Conservation (phyloP, 495 filamentous ascomycete species). For the Melanomma pulvis-pyrius region DNA sequence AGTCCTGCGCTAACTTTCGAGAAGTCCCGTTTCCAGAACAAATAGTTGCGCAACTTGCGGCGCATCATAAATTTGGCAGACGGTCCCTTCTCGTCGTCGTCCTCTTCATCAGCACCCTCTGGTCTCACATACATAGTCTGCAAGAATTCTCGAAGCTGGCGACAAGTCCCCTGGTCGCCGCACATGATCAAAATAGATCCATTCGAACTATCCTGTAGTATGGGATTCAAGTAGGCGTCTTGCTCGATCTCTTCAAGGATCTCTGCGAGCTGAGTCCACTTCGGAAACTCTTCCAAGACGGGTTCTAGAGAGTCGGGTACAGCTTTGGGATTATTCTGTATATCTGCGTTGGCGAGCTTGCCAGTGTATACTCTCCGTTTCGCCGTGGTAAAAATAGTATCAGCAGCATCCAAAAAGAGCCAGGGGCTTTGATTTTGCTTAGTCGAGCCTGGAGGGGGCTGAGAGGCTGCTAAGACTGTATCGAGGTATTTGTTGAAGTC, state of each 20-base stretch:
- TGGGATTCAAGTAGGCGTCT: constrained; percentile 83
- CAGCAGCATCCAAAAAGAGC: constrained; percentile 94
- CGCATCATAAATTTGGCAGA: constrained; percentile 89
- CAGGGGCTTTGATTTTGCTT: constrained; percentile 90
- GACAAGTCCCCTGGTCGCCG: constrained; percentile 81
- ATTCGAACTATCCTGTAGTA: constrained; percentile 77
- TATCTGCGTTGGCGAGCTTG: constrained; percentile 53
- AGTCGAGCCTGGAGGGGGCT: constrained; percentile 84
- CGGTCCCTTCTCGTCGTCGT: constrained; percentile 55
- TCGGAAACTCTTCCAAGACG: constrained; percentile 92
- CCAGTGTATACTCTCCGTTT: constrained; percentile 88
- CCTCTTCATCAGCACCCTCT: constrained; percentile 47
- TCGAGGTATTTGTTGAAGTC: constrained; percentile 92
- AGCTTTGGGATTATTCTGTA: constrained; percentile 47
- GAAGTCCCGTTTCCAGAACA: constrained; percentile 90
- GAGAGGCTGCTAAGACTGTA: constrained; percentile 87
- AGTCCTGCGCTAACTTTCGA: constrained; percentile 76
- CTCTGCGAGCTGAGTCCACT: constrained; percentile 85
- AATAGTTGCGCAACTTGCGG: constrained; percentile 80
- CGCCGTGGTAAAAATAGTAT: constrained; percentile 89
- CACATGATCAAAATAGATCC: constrained; percentile 95
- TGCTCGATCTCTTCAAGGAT: constrained; percentile 91
- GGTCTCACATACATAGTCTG: constrained; percentile 83
- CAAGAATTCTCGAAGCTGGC: constrained; percentile 87
- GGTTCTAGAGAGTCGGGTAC: constrained; percentile 73